Evolutionary conservation across 768 basidiomycete species (phyloP).

Genomic region (Russula olivacea): DNA sequence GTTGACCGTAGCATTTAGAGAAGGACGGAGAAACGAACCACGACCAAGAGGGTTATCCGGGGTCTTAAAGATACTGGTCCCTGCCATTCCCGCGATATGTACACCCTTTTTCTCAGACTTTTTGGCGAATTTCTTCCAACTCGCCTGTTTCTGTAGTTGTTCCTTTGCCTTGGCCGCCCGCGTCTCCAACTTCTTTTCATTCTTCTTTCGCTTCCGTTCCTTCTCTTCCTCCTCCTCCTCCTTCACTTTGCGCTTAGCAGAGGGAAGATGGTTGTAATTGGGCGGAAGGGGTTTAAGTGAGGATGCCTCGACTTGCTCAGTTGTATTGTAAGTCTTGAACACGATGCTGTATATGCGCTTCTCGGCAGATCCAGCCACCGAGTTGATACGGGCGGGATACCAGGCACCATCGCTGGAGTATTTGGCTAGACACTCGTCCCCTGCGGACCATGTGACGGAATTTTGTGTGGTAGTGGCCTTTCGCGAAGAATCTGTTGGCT

Average conservation of each 20-base stretch:
- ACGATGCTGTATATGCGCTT: constrained; percentile 84
- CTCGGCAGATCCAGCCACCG: constrained; percentile 73
- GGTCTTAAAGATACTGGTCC: constrained; percentile 91
- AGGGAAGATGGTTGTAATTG: constrained; percentile 40
- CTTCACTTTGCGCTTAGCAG: constrained; percentile 71
- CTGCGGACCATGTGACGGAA: constrained; percentile 61
- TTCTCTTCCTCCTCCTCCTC: constrained; percentile 82
- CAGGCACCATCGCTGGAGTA: constrained; percentile 79
- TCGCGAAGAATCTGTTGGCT: constrained; percentile 42
- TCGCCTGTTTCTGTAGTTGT: constrained; percentile 73
- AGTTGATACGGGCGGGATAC: constrained; percentile 87
- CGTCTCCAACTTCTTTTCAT: constrained; percentile 85
- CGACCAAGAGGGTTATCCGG: constrained; percentile 85
- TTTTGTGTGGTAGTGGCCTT: constrained; percentile 48
- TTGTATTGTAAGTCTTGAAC: constrained; percentile 89
- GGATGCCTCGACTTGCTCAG: constrained; percentile 69
- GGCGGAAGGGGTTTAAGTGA: constrained; percentile 67
- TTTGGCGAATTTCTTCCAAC: constrained; percentile 94
- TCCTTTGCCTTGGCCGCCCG: constrained; percentile 85
- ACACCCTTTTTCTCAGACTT: constrained; percentile 91
- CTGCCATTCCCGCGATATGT: constrained; percentile 80
- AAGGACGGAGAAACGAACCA: constrained; percentile 46
- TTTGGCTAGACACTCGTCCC: constrained; percentile 81
- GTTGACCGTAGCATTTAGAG: constrained; percentile 2
- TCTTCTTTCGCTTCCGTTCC: constrained; percentile 90